These are phyloP conservation scores for Fagopyrum homotropicum DNA, from an alignment of 148 eudicot genomes.

Conservation along the genomic window DNA sequence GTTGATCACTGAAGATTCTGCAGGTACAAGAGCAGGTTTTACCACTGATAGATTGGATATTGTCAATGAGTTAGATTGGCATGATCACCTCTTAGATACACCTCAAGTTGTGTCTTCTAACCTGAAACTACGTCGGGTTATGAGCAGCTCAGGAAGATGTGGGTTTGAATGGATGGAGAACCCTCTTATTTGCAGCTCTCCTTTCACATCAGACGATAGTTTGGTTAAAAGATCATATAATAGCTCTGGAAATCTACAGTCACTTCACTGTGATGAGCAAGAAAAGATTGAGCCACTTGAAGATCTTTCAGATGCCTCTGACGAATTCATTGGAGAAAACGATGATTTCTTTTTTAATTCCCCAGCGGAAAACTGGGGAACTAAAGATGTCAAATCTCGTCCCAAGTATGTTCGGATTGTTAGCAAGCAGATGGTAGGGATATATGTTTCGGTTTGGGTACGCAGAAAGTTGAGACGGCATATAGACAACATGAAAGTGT, in stretches of 20 bases:
- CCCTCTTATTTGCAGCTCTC: conserved; percentile 28
- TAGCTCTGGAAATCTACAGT: conserved; percentile 47
- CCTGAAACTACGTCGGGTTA: conserved; percentile 41
- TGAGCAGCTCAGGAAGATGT: conserved; percentile 47
- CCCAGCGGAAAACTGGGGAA: conserved; percentile 13
- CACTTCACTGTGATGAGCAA: conserved; percentile 30
- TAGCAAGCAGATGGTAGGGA: conserved; percentile 97
- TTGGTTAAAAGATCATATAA: conserved; percentile 44
- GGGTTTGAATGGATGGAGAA: conserved; percentile 41
- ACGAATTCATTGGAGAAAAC: conserved; percentile 43
- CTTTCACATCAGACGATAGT: conserved; percentile 15
- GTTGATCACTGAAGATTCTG: conserved; percentile 19
- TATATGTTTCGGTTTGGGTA: conserved; percentile 85
- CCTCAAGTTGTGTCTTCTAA: conserved; percentile 37
- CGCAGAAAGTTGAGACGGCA: conserved; percentile 67
- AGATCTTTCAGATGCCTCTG: conserved; percentile 38
- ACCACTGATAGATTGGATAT: conserved; percentile 36
- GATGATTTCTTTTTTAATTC: conserved; percentile 35
- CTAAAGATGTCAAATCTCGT: conserved; percentile 17
- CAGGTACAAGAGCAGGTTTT: conserved; percentile 13
- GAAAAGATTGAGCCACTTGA: conserved; percentile 34
- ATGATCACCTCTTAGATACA: conserved; percentile 39
- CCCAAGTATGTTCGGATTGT: conserved; percentile 71
- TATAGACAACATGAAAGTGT: conserved; percentile 65
- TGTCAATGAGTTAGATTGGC: conserved; percentile 59